These are phyloP conservation scores for Lactarius akahatsu DNA, from an alignment of 768 basidiomycete species.

Conservation along the genomic window DNA sequence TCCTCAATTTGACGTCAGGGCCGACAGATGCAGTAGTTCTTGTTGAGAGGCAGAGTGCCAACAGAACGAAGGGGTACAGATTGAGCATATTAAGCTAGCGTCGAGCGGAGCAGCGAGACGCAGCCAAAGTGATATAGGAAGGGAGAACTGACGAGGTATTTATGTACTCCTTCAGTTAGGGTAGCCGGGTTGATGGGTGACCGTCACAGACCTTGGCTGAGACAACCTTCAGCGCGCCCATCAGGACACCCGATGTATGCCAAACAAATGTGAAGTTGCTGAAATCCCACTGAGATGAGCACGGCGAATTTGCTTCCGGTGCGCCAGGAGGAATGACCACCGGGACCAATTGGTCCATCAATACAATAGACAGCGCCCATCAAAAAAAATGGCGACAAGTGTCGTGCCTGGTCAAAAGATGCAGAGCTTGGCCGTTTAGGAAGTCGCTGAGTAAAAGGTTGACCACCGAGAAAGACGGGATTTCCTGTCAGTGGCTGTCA, in stretches of 20 bases:
- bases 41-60: background rate
- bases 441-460: background rate
- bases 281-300: background rate
- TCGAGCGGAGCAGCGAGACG: background rate
- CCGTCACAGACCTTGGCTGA: background rate
- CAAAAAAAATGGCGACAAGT: background rate
- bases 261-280: background rate
- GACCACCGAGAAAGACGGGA: background rate
- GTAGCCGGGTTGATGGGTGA: background rate
- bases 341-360: background rate
- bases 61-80: background rate
- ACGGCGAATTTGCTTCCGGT: background rate
- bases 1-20: background rate
- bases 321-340: background rate
- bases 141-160: background rate
- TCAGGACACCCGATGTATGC: background rate
- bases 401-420: background rate
- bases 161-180: background rate
- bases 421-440: background rate
- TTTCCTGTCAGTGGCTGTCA: background rate
- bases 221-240: background rate
- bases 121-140: background rate
- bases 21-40: slow-evolving; percentile 4
- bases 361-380: background rate
- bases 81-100: background rate